Base-by-base conservation (phyloP, 768 basidiomycete species). In the Phylloporus sp. region DNA sequence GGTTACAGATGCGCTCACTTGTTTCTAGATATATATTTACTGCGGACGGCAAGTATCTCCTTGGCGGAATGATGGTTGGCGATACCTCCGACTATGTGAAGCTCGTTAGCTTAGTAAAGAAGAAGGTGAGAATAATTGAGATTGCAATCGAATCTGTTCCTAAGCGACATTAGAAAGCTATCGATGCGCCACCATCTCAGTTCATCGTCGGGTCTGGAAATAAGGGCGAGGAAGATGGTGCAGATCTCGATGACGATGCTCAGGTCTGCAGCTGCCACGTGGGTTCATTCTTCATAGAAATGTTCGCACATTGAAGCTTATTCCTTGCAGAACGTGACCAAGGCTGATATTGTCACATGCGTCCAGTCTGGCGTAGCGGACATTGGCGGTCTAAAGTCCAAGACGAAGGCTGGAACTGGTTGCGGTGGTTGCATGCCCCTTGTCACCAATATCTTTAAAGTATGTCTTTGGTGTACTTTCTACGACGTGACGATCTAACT, bases 21-120 rank as follows among this genome's bases (percentile, higher is more conserved):
- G 17, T 5, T 13, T 31, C 13, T 28, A 73, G 72, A 58, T 86
- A 84, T 51, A 77, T 87, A 34, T 87, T 87, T 60, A 81, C 75
- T 10, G 73, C 73, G 8, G 83, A 87, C 56, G 86, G 85, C 10
- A 80, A 82, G 62, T 74, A 83, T 53, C 69, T 89, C 11, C 65
- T 89, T 4, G 86, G 86, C 11, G 86, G 86, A 4, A 84, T 86
- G 77, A 84, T 87, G 83, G 76, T 89, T n/a, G 86, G 85, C 3
- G 82, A 85, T 56, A 78, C 78, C 9, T 71, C 69, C 29, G 81
- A 84, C 58, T 86, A 80, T 56, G 75, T 80, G 46, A 85, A 86
- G 63, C 71, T 87, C 13, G 72, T 86, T n/a, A 69, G 79, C 11
- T 69, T 86, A 26, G 79, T 84, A 23, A 84, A 82, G 68, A 85